Evolutionary conservation across 805 yeast genomes (phyloP).

Genomic region (Maudiozyma bulderi): DNA sequence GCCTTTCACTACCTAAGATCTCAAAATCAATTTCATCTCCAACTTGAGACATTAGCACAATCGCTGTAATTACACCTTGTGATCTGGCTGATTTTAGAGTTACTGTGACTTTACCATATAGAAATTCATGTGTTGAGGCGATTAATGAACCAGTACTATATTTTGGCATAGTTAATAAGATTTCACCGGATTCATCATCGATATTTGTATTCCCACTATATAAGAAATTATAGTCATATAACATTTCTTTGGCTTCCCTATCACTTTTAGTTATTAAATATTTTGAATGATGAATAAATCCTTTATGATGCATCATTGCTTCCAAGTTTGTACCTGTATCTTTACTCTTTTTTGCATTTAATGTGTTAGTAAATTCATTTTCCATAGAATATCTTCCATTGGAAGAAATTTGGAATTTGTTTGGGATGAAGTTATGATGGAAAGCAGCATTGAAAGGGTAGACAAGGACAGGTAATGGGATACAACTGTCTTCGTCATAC

Average conservation of each 20-base stretch:
- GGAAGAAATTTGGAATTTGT: background rate
- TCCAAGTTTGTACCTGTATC: background rate
- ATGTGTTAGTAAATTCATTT: background rate
- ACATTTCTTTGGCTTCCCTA: constrained; percentile 50
- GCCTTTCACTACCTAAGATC: constrained; percentile 65
- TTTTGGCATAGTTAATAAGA: constrained; percentile 72
- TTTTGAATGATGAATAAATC: constrained; percentile 22
- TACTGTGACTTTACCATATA: constrained; percentile 74
- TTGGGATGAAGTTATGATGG: background rate
- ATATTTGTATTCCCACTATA: constrained; percentile 46
- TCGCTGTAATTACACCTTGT: constrained; percentile 76
- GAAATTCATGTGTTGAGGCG: constrained; percentile 64
- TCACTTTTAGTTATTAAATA: constrained; percentile 22
- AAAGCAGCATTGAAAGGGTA: constrained; percentile 28
- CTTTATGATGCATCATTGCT: constrained; percentile 8
- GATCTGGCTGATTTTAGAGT: constrained; percentile 63
- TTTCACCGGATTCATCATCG: constrained; percentile 35
- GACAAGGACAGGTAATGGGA: constrained; percentile 62
- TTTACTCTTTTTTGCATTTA: background rate
- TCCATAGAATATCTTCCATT: constrained; percentile 3
- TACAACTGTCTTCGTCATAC: constrained; percentile 55
- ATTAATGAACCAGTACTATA: constrained; percentile 65
- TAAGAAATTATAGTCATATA: constrained; percentile 53
- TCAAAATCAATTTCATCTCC: constrained; percentile 92
- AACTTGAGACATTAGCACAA: constrained; percentile 70